A percentile compares a stretch with the other conserved stretches of the same genome.
Conservation (phyloP, 305 asterid genomes). For the Ruellia speciosa region DNA sequence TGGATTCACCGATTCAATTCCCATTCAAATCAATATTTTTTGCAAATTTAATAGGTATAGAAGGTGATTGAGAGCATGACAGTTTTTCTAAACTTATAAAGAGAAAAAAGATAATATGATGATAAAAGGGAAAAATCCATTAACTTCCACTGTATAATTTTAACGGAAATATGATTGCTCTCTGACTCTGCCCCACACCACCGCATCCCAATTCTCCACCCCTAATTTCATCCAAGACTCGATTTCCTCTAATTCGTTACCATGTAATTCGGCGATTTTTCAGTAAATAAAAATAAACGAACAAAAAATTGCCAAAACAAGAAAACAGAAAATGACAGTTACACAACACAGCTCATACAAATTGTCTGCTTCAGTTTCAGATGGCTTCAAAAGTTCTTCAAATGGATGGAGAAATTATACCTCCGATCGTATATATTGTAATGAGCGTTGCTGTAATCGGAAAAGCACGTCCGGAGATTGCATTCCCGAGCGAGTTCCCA, state of each 20-base stretch:
- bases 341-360: background rate
- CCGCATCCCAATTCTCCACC: slow-evolving; percentile 24
- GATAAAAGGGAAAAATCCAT: slow-evolving; percentile 22
- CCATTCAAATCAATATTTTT: too few relatives aligned
- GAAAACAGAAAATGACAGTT: slow-evolving; percentile 1
- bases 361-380: background rate
- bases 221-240: slow-evolving; percentile 6
- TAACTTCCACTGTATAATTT: slow-evolving; percentile 21
- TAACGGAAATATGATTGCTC: slow-evolving; percentile 28
- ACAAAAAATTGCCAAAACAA: background rate
- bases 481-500: slow-evolving; percentile 76
- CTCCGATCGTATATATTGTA: slow-evolving; percentile 79
- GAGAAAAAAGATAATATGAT: too few relatives aligned
- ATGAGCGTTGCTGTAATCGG: slow-evolving; percentile 83
- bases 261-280: background rate
- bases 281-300: background rate
- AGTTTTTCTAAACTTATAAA: too few relatives aligned
- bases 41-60: too few relatives aligned
- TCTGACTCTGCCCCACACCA: slow-evolving; percentile 23
- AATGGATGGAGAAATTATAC: slow-evolving; percentile 23
- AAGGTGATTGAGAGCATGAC: too few relatives aligned
- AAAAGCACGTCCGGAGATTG: slow-evolving; percentile 73
- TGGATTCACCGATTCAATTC: too few relatives aligned
- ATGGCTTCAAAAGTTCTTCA: background rate
- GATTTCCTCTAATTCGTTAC: background rate